Conservation (phyloP, 2,329 filamentous ascomycete genomes). For the Tricladium varicosporioides region DNA sequence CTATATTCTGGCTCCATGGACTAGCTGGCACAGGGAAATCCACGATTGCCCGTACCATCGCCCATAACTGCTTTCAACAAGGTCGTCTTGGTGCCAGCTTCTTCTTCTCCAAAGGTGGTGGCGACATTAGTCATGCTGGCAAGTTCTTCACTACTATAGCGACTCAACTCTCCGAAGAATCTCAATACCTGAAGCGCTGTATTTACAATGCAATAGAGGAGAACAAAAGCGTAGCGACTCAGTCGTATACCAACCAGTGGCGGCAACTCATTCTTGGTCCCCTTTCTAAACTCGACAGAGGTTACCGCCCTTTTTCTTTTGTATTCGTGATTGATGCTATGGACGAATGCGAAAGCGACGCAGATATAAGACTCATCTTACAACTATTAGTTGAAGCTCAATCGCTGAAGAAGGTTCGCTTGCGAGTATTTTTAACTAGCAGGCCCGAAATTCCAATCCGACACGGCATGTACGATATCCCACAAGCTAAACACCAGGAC, state of each 20-base stretch:
- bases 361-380: constrained; percentile 11
- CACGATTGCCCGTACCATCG: too few relatives aligned
- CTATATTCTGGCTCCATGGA: constrained; percentile 36
- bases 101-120: too few relatives aligned
- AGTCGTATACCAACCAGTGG: constrained; percentile 41
- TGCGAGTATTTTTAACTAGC: constrained; percentile 32
- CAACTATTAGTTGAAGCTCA: constrained; percentile 10
- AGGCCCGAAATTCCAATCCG: constrained; percentile 29
- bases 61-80: too few relatives aligned
- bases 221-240: constrained; percentile 6
- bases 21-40: constrained; percentile 13
- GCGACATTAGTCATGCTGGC: too few relatives aligned
- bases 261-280: constrained; percentile 42
- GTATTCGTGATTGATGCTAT: constrained; percentile 33
- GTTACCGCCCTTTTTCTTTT: neutral
- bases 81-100: neutral
- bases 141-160: too few relatives aligned
- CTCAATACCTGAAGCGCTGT: constrained; percentile 1
- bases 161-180: constrained; percentile 1
- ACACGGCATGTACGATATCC: constrained; percentile 17
- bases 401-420: constrained; percentile 8
- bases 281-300: constrained; percentile 30
- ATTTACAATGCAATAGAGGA: constrained; percentile 10
- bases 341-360: constrained; percentile 30
- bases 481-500: constrained; percentile 18